Percentiles rank a stretch among this genome's conserved stretches.
phyloP scores from a whole-genome alignment of 2,329 filamentous ascomycete genomes.

The Cadophora gregata region DNA sequence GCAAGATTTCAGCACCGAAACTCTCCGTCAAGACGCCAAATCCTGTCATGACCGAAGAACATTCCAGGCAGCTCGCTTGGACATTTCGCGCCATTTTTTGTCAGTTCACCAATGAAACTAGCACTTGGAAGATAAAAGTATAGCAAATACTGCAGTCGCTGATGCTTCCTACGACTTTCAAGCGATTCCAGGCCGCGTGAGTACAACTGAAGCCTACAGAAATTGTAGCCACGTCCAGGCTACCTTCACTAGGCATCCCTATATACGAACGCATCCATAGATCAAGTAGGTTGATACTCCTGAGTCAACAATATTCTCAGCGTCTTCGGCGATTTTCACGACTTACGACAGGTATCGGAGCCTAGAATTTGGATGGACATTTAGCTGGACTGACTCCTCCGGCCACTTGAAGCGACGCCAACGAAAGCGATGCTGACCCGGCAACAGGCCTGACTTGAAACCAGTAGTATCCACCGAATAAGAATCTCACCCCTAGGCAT shows the following conservation, averaged over 20 bases:
- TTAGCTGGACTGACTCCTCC: conserved; percentile 16
- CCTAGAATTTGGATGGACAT: neutral
- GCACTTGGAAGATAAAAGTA: no score
- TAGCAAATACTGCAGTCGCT: no score
- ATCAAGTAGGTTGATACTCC: neutral
- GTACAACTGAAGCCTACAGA: neutral
- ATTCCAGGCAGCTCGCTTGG: no score
- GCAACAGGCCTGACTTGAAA: conserved; percentile 2
- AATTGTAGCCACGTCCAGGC: conserved; percentile 2
- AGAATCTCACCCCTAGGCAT: neutral
- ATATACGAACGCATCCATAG: neutral
- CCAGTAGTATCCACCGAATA: neutral
- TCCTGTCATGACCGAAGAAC: no score
- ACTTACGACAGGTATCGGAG: neutral
- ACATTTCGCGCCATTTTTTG: neutral
- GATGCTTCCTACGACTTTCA: neutral
- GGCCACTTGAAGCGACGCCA: neutral
- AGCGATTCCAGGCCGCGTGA: neutral
- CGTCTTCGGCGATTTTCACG: neutral
- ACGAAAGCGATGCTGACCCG: conserved; percentile 6
- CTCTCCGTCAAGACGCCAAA: no score
- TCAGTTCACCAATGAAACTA: no score
- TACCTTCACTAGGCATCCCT: conserved; percentile 1
- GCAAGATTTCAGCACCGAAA: neutral
- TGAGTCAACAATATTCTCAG: neutral